These are phyloP conservation scores for Tulasnella sp. DNA, from an alignment of 768 basidiomycete genomes.

Conservation along the genomic window DNA sequence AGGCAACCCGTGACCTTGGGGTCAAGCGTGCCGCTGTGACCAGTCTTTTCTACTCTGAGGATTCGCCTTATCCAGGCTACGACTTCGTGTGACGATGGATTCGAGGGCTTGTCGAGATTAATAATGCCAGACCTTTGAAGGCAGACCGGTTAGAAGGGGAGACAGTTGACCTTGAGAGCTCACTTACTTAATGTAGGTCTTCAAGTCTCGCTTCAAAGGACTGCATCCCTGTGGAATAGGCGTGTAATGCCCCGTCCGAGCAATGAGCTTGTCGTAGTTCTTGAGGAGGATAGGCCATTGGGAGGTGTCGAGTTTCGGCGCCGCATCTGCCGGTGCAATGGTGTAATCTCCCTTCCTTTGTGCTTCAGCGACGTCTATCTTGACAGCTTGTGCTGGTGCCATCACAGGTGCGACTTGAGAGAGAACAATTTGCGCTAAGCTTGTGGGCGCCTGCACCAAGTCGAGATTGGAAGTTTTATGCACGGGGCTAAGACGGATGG, in stretches of 20 bases:
- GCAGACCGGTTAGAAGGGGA: not conserved
- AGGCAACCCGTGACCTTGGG: slow-evolving; percentile 98
- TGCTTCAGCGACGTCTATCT: slow-evolving; percentile 44
- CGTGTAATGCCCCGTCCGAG: slow-evolving; percentile 94
- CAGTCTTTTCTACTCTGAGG: slow-evolving; percentile 92
- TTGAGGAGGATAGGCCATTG: slow-evolving; percentile 97
- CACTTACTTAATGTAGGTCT: slow-evolving; percentile 75
- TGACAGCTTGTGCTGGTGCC: slow-evolving; percentile 1
- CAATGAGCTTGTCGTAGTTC: slow-evolving; percentile 95
- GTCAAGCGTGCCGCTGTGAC: slow-evolving; percentile 96
- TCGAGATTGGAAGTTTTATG: slow-evolving; percentile 6
- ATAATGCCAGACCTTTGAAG: slow-evolving; percentile 85
- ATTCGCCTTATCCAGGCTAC: slow-evolving; percentile 99
- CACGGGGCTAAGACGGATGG: not conserved
- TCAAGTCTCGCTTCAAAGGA: slow-evolving; percentile 90
- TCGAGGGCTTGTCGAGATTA: slow-evolving; percentile 98
- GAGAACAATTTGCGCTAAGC: not conserved
- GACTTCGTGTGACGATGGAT: slow-evolving; percentile 98
- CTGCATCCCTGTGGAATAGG: slow-evolving; percentile 91
- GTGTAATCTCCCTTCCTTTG: slow-evolving; percentile 65
- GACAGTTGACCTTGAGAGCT: not conserved
- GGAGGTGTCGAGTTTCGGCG: slow-evolving; percentile 82
- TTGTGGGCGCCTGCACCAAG: not conserved
- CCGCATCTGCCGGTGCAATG: slow-evolving; percentile 63
- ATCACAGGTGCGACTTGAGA: not conserved